phyloP scores from a whole-genome alignment of 768 basidiomycete genomes.

The Xerocomellus dryophilus region DNA sequence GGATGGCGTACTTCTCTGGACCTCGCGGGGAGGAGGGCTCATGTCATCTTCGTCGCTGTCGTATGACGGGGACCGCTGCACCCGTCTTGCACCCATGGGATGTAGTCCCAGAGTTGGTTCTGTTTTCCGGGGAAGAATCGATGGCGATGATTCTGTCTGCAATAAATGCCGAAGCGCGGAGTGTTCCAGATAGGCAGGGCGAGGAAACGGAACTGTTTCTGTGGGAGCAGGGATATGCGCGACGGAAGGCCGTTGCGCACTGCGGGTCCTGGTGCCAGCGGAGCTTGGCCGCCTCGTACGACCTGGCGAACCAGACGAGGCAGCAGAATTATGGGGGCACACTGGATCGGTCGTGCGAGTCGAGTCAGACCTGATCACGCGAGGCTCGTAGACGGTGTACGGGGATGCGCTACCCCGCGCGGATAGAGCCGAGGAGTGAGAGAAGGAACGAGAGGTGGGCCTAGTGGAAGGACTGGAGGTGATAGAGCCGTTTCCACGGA shows the following conservation, averaged over 20 bases:
- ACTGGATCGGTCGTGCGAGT: conserved; percentile 41
- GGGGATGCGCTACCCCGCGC: conserved; percentile 32
- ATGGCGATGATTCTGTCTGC: conserved; percentile 46
- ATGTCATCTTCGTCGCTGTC: conserved; percentile 72
- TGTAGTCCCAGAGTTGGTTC: conserved; percentile 31
- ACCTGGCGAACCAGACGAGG: conserved; percentile 42
- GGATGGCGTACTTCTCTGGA: conserved; percentile 26
- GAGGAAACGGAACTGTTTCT: conserved; percentile 46
- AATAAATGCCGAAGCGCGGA: conserved; percentile 70
- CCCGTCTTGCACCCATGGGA: conserved; percentile 15
- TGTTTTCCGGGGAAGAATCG: conserved; percentile 38
- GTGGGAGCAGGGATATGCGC: conserved; percentile 30
- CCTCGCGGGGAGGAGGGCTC: conserved; percentile 48
- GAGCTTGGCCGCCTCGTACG: conserved; percentile 49
- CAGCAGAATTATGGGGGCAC: conserved; percentile 38
- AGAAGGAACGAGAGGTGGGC: conserved; percentile 45
- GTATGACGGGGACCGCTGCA: conserved; percentile 39
- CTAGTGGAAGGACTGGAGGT: conserved; percentile 38
- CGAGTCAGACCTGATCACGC: conserved; percentile 60
- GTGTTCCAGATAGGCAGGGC: conserved; percentile 74
- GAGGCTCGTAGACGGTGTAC: conserved; percentile 52
- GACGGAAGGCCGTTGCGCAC: conserved; percentile 25
- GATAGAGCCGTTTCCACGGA: conserved; percentile 33
- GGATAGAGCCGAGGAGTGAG: conserved; percentile 33
- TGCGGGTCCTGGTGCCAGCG: conserved; percentile 27